Conservation (phyloP, 768 basidiomycete genomes). For the Trametes elegans region DNA sequence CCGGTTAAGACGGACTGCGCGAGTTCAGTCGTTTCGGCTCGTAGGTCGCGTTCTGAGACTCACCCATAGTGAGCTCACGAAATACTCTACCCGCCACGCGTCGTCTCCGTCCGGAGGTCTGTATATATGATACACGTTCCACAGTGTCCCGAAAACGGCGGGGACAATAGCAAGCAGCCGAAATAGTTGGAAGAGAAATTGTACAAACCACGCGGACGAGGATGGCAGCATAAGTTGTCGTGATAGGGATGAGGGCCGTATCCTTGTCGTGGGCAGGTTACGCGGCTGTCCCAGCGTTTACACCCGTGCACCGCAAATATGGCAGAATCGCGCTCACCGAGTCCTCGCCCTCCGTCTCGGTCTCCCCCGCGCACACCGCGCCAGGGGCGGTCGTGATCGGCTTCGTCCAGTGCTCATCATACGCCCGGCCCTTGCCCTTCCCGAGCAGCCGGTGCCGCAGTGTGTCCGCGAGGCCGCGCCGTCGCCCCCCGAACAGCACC, state of each 20-base stretch:
- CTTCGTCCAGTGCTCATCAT: constrained; percentile 21
- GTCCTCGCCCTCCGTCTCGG: constrained; percentile 77
- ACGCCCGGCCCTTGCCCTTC: constrained; percentile 22
- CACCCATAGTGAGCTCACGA: constrained; percentile 74
- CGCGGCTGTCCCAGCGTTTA: constrained; percentile 42
- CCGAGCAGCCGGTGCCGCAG: constrained; percentile 23
- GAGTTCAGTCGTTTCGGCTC: not conserved
- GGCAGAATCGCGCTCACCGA: constrained; percentile 49
- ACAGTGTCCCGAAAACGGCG: constrained; percentile 61
- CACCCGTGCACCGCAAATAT: not conserved
- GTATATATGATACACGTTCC: constrained; percentile 56
- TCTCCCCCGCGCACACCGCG: constrained; percentile 64
- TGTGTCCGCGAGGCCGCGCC: constrained; percentile 15
- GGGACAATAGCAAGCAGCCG: constrained; percentile 73
- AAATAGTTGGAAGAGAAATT: constrained; percentile 66
- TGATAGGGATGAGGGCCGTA: constrained; percentile 21
- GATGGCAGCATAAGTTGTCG: constrained; percentile 41
- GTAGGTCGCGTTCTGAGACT: constrained; percentile 14
- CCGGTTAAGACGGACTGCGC: constrained; percentile 82
- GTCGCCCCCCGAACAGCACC: not conserved
- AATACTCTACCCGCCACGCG: constrained; percentile 55
- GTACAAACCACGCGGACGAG: constrained; percentile 46
- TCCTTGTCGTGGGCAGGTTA: constrained; percentile 67
- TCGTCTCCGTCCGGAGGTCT: constrained; percentile 38
- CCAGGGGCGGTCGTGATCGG: constrained; percentile 64